Conservation (phyloP, 176 grass and related monocot species). For the Leersia perrieri region DNA sequence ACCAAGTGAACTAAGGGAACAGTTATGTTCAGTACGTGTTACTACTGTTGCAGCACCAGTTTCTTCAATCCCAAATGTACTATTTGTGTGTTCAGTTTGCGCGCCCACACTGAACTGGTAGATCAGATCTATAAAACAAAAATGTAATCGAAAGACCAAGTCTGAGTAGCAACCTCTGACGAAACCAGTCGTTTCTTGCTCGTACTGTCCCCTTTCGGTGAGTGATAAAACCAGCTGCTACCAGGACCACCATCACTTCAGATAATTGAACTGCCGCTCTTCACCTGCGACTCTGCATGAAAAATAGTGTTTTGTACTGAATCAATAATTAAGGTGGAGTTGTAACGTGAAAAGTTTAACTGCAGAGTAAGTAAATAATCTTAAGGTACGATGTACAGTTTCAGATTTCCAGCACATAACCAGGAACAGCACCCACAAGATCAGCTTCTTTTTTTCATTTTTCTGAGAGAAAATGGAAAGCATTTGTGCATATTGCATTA, state of each 20-base stretch:
- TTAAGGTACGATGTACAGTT: not conserved
- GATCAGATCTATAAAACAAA: not conserved
- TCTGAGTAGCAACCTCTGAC: not conserved
- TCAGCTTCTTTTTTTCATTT: not conserved
- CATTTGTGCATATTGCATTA: not conserved
- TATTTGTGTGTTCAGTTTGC: not conserved
- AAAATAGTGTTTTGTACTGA: not conserved
- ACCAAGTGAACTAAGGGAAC: not conserved
- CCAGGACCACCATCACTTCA: not conserved
- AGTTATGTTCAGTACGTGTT: not conserved
- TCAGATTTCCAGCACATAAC: not conserved
- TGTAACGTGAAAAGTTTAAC: not conserved
- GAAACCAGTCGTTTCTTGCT: not conserved
- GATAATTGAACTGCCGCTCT: not conserved
- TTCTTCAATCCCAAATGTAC: not conserved
- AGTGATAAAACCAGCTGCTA: not conserved
- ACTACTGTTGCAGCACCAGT: not conserved
- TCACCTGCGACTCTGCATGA: not conserved
- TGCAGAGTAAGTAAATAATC: not conserved
- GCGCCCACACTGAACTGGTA: not conserved
- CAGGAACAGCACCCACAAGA: not conserved
- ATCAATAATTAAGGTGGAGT: not conserved
- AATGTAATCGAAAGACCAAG: not conserved
- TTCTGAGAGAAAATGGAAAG: not conserved
- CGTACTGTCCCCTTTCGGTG: not conserved